Evolutionary conservation across 2,329 filamentous ascomycete species (phyloP).

Genomic region (Aureobasidium pullulans): DNA sequence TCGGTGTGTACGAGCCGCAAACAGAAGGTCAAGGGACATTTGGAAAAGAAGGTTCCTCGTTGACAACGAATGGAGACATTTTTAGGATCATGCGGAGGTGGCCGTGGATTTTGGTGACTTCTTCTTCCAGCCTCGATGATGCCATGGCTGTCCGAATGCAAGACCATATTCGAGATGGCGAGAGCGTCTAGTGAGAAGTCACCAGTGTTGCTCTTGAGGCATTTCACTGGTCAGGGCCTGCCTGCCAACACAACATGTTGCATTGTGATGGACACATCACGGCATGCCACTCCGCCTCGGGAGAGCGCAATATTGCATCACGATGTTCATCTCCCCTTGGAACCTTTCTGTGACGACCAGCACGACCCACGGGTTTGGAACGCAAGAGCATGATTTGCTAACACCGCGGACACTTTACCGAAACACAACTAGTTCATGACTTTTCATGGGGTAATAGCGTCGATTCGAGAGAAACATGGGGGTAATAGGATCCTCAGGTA

Average conservation of each 20-base stretch:
- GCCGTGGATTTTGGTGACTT: no score
- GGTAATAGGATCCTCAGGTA: background rate
- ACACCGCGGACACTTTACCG: background rate
- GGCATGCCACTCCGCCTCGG: no score
- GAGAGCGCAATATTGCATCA: background rate
- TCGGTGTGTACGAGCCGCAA: background rate
- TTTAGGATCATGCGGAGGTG: background rate
- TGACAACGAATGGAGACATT: background rate
- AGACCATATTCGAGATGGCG: no score
- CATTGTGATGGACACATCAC: no score
- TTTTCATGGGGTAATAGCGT: slow-evolving; percentile 1
- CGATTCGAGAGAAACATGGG: background rate
- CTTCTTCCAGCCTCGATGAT: no score
- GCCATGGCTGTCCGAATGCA: no score
- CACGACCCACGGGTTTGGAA: background rate
- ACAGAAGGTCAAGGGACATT: background rate
- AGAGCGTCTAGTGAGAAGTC: no score
- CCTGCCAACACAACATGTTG: no score
- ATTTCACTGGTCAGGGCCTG: no score
- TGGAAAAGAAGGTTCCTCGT: background rate
- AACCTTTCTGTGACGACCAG: background rate
- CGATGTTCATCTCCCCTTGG: background rate
- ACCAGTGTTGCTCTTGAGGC: no score
- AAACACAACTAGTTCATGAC: background rate
- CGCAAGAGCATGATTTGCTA: background rate